These are phyloP conservation scores for Vinca major DNA, from an alignment of 305 asterid species.

Conservation along the genomic window DNA sequence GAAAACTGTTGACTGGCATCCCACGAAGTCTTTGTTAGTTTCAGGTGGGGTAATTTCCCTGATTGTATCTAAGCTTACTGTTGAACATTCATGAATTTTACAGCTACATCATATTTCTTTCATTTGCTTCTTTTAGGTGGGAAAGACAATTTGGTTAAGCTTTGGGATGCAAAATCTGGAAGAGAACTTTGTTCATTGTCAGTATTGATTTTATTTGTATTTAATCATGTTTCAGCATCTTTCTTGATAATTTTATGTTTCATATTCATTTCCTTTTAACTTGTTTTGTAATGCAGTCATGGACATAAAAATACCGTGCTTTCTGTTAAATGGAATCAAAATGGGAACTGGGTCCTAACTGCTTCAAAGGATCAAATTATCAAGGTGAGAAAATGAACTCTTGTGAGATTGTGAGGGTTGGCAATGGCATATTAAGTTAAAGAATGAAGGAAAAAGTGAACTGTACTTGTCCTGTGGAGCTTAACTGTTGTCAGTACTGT, in stretches of 20 bases:
- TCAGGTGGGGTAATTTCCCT: constrained; percentile 48
- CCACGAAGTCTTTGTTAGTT: constrained; percentile 85
- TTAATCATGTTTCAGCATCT: neutral
- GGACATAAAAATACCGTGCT: constrained; percentile 97
- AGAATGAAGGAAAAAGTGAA: neutral
- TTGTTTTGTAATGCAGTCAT: constrained; percentile 50
- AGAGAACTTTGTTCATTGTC: constrained; percentile 89
- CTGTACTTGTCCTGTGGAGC: neutral
- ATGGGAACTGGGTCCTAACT: constrained; percentile 97
- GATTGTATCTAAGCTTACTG: neutral
- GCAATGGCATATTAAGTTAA: neutral
- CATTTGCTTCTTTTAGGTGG: constrained; percentile 60
- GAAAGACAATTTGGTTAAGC: constrained; percentile 95
- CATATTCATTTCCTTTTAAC: neutral
- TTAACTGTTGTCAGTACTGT: neutral
- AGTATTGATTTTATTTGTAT: constrained; percentile 20
- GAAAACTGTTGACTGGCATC: constrained; percentile 99
- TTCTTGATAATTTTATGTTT: neutral
- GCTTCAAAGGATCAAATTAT: constrained; percentile 96
- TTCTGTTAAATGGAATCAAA: constrained; percentile 88
- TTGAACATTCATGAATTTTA: neutral
- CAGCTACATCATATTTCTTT: neutral
- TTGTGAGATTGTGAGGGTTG: neutral
- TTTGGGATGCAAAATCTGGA: constrained; percentile 98
- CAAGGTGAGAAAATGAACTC: constrained; percentile 44